Evolutionary conservation across 345 rosid species (phyloP).

Genomic region (Eucalyptus leucophloia): DNA sequence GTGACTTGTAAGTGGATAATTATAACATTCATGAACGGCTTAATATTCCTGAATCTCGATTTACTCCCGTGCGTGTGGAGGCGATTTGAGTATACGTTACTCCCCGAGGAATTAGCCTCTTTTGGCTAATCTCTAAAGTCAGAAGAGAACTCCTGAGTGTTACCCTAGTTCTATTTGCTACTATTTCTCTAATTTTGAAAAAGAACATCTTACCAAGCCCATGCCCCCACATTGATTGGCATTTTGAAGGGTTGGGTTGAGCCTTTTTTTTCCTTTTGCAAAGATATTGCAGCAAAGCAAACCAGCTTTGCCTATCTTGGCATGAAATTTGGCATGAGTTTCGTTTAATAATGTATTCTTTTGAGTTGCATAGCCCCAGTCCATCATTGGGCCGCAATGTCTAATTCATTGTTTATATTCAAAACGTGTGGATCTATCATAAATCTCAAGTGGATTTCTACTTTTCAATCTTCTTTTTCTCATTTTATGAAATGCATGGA

Average conservation of each 20-base stretch:
- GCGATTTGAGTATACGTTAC: background rate
- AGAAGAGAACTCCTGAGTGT: background rate
- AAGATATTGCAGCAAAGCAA: background rate
- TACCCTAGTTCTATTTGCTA: background rate
- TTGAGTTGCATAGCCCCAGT: background rate
- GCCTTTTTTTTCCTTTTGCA: rapidly evolving
- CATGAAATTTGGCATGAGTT: background rate
- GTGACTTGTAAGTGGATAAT: too few species aligned
- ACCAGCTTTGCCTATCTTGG: background rate
- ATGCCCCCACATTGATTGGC: background rate
- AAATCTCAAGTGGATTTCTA: background rate
- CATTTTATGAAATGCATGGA: background rate
- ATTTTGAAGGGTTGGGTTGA: background rate
- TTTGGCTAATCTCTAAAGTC: background rate
- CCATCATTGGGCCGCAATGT: background rate
- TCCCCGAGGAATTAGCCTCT: background rate
- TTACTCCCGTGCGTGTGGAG: background rate
- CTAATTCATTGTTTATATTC: background rate
- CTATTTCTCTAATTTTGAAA: background rate
- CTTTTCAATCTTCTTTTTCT: too few species aligned
- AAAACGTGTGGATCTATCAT: background rate
- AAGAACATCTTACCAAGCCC: background rate
- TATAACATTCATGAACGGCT: background rate
- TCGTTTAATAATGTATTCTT: background rate
- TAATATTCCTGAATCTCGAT: background rate